Conservation (phyloP, 2,329 filamentous ascomycete genomes). For the Colletotrichum sp. region DNA sequence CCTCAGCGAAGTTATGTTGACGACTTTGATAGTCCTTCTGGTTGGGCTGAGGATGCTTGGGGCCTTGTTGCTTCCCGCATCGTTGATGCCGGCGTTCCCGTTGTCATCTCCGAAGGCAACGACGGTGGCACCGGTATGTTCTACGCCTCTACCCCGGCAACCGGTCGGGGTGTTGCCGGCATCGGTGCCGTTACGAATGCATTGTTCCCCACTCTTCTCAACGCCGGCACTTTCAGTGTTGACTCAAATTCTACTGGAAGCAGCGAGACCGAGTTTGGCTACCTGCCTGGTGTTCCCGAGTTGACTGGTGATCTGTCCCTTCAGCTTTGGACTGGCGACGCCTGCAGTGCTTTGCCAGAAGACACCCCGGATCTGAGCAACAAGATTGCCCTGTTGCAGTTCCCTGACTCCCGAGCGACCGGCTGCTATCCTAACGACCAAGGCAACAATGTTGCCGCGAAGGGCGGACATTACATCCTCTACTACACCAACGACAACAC, state of each 20-base stretch:
- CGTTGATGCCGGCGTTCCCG: constrained; percentile 30
- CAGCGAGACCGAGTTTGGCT: background rate
- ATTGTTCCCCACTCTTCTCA: background rate
- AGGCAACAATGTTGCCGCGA: constrained; percentile 43
- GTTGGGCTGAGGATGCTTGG: constrained; percentile 32
- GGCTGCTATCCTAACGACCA: constrained; percentile 32
- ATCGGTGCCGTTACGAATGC: constrained; percentile 29
- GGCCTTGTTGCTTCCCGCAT: constrained; percentile 30
- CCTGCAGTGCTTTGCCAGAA: constrained; percentile 27
- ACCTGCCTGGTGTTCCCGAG: background rate
- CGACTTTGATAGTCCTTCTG: constrained; percentile 21
- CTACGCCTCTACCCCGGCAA: constrained; percentile 25
- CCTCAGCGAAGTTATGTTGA: constrained; percentile 24
- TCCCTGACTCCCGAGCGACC: constrained; percentile 30
- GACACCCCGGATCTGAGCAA: constrained; percentile 43
- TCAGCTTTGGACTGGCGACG: constrained; percentile 20
- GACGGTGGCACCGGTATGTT: constrained; percentile 26
- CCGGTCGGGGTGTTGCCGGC: constrained; percentile 17
- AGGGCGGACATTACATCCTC: constrained; percentile 42
- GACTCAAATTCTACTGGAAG: background rate
- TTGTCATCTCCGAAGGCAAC: constrained; percentile 32
- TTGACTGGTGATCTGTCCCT: constrained; percentile 11
- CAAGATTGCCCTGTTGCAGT: constrained; percentile 44
- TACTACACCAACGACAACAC: constrained; percentile 25
- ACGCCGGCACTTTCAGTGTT: background rate